A percentile compares a stretch with the other conserved stretches of the same genome.
Conservation (phyloP, 2,329 filamentous ascomycete genomes). For the Cercospora sesami region DNA sequence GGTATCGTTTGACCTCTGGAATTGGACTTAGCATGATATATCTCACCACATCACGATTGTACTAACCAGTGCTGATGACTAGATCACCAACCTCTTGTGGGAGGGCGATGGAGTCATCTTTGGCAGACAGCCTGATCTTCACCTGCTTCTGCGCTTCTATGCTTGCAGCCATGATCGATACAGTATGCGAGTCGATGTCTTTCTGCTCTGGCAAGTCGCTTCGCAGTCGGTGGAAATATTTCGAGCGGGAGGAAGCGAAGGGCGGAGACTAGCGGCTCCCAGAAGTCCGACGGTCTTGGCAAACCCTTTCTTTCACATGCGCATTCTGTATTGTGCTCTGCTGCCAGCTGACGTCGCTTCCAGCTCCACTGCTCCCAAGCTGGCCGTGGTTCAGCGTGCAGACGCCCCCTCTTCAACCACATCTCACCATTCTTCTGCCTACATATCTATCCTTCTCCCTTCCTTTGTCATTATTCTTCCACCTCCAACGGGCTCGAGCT, state of each 20-base stretch:
- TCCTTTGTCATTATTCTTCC: background rate
- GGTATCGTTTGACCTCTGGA: conserved; percentile 57
- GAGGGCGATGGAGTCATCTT: conserved; percentile 55
- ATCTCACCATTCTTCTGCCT: background rate
- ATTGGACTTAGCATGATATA: background rate
- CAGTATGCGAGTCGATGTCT: background rate
- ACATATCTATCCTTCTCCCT: background rate
- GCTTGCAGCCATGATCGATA: conserved; percentile 19
- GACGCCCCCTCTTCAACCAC: conserved; percentile 6
- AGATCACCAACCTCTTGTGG: conserved; percentile 58
- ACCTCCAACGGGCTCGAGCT: background rate
- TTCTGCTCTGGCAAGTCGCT: background rate
- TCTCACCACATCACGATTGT: background rate
- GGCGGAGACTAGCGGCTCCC: background rate
- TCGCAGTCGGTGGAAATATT: conserved; percentile 4
- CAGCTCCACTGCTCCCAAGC: background rate
- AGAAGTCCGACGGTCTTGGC: background rate
- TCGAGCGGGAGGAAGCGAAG: background rate
- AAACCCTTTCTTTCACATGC: conserved; percentile 10
- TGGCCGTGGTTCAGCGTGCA: background rate
- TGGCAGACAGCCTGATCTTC: conserved; percentile 55
- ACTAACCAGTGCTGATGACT: conserved; percentile 56
- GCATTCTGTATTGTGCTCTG: conserved; percentile 5
- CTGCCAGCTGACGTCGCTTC: conserved; percentile 9
- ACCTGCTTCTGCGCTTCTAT: conserved; percentile 46